phyloP scores from a whole-genome alignment of 208 protist species.

The Trypanosoma mega region DNA sequence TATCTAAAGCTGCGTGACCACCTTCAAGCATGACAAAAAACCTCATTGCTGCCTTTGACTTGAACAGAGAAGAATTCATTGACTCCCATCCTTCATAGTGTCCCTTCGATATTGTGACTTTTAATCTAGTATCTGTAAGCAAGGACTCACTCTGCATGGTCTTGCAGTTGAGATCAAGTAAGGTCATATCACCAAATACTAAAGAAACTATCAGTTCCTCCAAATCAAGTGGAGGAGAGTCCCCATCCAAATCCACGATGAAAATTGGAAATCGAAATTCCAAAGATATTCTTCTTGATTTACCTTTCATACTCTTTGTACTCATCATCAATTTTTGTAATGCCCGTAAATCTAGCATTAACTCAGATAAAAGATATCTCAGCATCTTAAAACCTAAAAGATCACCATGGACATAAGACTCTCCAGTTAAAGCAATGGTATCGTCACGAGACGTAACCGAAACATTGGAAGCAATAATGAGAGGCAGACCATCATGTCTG shows the following conservation, averaged over 20 bases:
- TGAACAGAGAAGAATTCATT: not conserved
- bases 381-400: conserved; percentile 15
- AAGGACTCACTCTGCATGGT: conserved; percentile 6
- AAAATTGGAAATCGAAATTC: conserved; percentile 9
- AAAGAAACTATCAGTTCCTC: conserved; percentile 3
- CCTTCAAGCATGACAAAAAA: conserved; percentile 7
- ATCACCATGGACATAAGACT: conserved; percentile 5
- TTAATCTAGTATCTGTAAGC: conserved; percentile 4
- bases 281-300: no score
- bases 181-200: not conserved
- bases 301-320: no score
- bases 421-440: not conserved
- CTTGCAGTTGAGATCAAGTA: not conserved
- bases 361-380: not conserved
- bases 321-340: not conserved
- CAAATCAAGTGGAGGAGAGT: conserved; percentile 1
- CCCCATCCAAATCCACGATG: conserved; percentile 8
- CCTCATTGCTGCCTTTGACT: conserved; percentile 1
- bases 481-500: conserved; percentile 2
- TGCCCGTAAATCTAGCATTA: not conserved
- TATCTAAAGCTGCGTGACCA: conserved; percentile 3
- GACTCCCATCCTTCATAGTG: not conserved
- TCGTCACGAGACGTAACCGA: not conserved
- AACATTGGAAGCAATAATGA: conserved; percentile 3
- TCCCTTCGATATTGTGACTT: not conserved